phyloP scores from a whole-genome alignment of 495 filamentous ascomycete genomes.

The Penicillium steckii region DNA sequence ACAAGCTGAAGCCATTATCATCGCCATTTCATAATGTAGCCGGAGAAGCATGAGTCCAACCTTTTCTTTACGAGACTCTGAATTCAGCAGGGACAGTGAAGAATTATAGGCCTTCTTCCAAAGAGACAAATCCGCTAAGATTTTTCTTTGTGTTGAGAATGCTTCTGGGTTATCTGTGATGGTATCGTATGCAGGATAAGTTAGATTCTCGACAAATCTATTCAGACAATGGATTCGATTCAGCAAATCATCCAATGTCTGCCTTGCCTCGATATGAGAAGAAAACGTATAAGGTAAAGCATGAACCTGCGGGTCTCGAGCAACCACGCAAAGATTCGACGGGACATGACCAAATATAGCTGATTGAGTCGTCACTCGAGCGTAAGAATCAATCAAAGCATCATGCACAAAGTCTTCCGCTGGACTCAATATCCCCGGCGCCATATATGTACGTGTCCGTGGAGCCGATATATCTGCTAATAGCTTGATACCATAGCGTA shows the following conservation, averaged over 20 bases:
- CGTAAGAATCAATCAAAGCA: constrained; percentile 19
- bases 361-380: constrained; percentile 14
- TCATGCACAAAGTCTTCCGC: constrained; percentile 23
- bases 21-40: constrained; percentile 45
- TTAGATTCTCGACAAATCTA: neutral
- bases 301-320: constrained; percentile 11
- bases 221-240: constrained; percentile 20
- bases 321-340: constrained; percentile 13
- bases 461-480: constrained; percentile 8
- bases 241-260: constrained; percentile 15
- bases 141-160: constrained; percentile 1
- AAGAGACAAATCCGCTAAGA: constrained; percentile 8
- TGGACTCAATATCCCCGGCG: constrained; percentile 7
- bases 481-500: constrained; percentile 39
- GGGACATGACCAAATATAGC: constrained; percentile 23
- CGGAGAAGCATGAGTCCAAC: constrained; percentile 32
- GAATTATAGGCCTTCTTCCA: constrained; percentile 16
- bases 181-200: neutral
- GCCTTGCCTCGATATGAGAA: constrained; percentile 10
- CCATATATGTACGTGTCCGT: constrained; percentile 3
- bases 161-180: neutral
- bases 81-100: constrained; percentile 3
- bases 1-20: constrained; percentile 44
- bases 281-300: constrained; percentile 11
- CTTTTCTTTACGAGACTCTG: constrained; percentile 9